Percentiles rank a stretch among this genome's conserved stretches.
These are phyloP conservation scores for Colletotrichum falcatum DNA, from an alignment of 2,329 filamentous ascomycete species.

Conservation along the genomic window DNA sequence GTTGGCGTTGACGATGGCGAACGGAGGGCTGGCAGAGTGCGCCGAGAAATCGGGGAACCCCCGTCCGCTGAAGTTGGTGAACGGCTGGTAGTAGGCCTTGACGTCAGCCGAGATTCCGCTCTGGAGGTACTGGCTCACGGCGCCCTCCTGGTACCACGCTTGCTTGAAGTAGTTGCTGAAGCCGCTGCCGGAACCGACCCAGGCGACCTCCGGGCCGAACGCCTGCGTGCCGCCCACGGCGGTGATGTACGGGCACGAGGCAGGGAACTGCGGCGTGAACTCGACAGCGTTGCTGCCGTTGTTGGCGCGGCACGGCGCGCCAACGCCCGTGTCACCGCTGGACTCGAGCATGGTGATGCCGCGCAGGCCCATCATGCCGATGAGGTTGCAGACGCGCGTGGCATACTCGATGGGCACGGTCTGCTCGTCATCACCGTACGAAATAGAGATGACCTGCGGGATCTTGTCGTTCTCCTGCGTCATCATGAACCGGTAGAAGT, in stretches of 20 bases:
- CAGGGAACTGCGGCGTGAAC: slow-evolving; percentile 44
- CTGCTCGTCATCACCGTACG: slow-evolving; percentile 77
- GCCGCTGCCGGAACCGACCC: slow-evolving; percentile 64
- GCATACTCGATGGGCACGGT: slow-evolving; percentile 70
- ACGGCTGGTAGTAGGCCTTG: slow-evolving; percentile 62
- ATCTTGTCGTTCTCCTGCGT: slow-evolving; percentile 62
- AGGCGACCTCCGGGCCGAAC: slow-evolving; percentile 63
- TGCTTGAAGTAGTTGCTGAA: slow-evolving; percentile 61
- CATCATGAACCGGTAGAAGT: slow-evolving; percentile 71
- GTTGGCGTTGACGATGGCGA: slow-evolving; percentile 47
- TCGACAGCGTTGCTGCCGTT: slow-evolving; percentile 54
- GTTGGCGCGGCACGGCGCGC: slow-evolving; percentile 64
- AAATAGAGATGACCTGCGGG: slow-evolving; percentile 71
- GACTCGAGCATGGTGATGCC: slow-evolving; percentile 73
- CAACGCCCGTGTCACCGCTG: slow-evolving; percentile 70
- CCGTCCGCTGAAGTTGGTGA: slow-evolving; percentile 62
- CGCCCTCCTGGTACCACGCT: slow-evolving; percentile 59
- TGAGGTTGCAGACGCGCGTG: slow-evolving; percentile 68
- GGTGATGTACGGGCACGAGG: slow-evolving; percentile 66
- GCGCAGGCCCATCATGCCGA: slow-evolving; percentile 72
- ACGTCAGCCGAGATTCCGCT: slow-evolving; percentile 47
- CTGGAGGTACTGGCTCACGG: slow-evolving; percentile 58
- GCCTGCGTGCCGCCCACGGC: slow-evolving; percentile 66
- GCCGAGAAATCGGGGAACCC: slow-evolving; percentile 73
- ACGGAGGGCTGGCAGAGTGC: slow-evolving; percentile 54